Evolutionary conservation across 176 grass and related monocot genomes (phyloP).

Genomic region (Oryza meyeriana): DNA sequence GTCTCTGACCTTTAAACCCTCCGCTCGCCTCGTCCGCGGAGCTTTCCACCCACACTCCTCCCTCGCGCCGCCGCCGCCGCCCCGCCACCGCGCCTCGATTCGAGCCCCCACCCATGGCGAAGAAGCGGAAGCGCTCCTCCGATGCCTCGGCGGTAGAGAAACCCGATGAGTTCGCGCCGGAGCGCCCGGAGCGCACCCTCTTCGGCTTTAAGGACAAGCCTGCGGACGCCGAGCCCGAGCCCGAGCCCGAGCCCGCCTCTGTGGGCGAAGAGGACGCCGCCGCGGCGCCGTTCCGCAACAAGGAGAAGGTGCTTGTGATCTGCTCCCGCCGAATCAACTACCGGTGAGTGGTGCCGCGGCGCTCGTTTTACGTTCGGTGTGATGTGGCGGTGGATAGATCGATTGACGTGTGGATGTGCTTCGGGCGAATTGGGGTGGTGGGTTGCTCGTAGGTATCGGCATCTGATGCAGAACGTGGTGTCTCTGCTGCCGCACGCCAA

Average conservation of each 20-base stretch:
- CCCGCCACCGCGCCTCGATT: neutral
- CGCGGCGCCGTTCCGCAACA: constrained; percentile 56
- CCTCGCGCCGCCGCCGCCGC: neutral
- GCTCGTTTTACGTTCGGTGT: neutral
- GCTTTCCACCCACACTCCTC: neutral
- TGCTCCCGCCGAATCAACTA: constrained; percentile 89
- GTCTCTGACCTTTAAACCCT: constrained; percentile 32
- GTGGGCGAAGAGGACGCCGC: constrained; percentile 4
- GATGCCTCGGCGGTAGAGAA: constrained; percentile 13
- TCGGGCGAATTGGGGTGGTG: neutral
- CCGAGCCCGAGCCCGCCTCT: neutral
- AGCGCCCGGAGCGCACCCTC: constrained; percentile 59
- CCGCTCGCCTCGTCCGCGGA: neutral
- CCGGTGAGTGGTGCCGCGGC: constrained; percentile 34
- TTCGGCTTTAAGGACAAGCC: constrained; percentile 67
- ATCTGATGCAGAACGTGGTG: constrained; percentile 79
- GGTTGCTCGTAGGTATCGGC: constrained; percentile 58
- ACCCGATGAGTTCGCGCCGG: constrained; percentile 42
- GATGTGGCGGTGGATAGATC: neutral
- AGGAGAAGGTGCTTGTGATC: constrained; percentile 86
- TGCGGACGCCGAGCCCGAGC: neutral
- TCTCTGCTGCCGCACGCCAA: constrained; percentile 81
- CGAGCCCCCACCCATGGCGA: constrained; percentile 46
- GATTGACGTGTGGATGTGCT: neutral
- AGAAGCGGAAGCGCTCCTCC: constrained; percentile 69